Base-by-base conservation (phyloP, 768 basidiomycete genomes). In the Suillus americanus region DNA sequence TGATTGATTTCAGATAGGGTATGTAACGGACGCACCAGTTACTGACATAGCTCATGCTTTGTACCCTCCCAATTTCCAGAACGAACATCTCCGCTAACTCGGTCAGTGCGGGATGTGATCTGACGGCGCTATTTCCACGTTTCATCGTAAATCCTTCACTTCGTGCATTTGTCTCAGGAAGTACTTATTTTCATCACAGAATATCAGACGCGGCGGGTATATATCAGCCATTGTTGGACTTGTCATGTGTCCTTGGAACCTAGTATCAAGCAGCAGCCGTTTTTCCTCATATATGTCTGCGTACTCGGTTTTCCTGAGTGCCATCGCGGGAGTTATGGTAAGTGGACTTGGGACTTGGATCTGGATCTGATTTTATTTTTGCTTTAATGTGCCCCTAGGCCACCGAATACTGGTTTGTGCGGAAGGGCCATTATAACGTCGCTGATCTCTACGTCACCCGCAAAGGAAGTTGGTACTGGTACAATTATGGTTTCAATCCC, bases 21-120 rank as follows among this genome's bases (percentile, higher is more conserved):
- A 59, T 28, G 57, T 0, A 30, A 59, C 12, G 28, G 28, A 13
- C 18, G 12, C 12, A 20, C 18, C 33, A 62, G 53, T 65, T 56
- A 66, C 69, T 67, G 70, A 65, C 12, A 13, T 67, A 74, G 48
- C 69, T 64, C 61, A 54, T 23, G 48, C 18, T 46, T 57, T 57
- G 5, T 12, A 28, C 30, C 18, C 28, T 33, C 4, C 18, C 20
- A 40, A 13, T 41, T 59, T 41, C 20, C 40, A 59, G 57, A 20
- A 89, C 88, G 25, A 91, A 90, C 75, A 88, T 90, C 66, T 88
- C 89, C 5, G 90, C 89, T 43, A 91, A 92, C 77, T 86, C 88
- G 4, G 83, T 92, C 72, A 88, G 85, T 53, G 89, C 90, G 3
- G 90, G 91, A 13, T 90, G 89, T 73, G 91, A 92, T 73, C 76